Evolutionary conservation across 2,329 filamentous ascomycete genomes (phyloP), one percentile per base, ranked within the genome.

Genomic region (Cadophora gregata): DNA sequence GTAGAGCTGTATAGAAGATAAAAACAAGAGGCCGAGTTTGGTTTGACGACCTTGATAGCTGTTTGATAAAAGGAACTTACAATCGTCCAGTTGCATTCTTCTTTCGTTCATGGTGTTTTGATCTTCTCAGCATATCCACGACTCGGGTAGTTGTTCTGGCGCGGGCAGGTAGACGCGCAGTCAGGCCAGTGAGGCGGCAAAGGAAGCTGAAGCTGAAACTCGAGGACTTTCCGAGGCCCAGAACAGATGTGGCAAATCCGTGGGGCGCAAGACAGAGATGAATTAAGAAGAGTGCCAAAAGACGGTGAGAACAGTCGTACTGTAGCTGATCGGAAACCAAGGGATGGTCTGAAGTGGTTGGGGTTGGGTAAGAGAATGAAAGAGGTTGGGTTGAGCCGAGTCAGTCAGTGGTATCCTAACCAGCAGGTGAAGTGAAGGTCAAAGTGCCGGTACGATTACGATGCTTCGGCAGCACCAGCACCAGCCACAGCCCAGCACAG

Each of bases 11-110:
- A 27, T 6, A 36, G 9, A 16, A 38, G 31, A 62, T 9, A 29
- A 31, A 19, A 16, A 55, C 21, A 24, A 19, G 33, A 29, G 24
- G 14, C 16, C 33, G 21, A 21, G 7, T 38, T 6, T n/a, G 24
- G 10, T 5, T 4, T 21, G 16, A 27, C 19, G 2, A 14, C 25
- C n/a, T 5, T 19, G 10, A 31, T 58, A 21, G 19, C 7, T 29
- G 14, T 14, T 19, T 19, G n/a, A 21, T 64, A 8, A 6, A 16
- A 29, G 42, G 7, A 45, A 81, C 83, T 78, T 83, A 94, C 93
- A 97, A 80, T 97, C 93, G 87, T 93, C 91, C 83, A 97, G 84
- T 81, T 88, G 89, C 91, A 96, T 93, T 80, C 90, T 92, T 84
- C 83, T 82, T 83, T 87, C 85, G 82, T 87, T 84, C 91, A 95